phyloP scores from a whole-genome alignment of 202 grass and related monocot genomes.

The Carex sylvatica region DNA sequence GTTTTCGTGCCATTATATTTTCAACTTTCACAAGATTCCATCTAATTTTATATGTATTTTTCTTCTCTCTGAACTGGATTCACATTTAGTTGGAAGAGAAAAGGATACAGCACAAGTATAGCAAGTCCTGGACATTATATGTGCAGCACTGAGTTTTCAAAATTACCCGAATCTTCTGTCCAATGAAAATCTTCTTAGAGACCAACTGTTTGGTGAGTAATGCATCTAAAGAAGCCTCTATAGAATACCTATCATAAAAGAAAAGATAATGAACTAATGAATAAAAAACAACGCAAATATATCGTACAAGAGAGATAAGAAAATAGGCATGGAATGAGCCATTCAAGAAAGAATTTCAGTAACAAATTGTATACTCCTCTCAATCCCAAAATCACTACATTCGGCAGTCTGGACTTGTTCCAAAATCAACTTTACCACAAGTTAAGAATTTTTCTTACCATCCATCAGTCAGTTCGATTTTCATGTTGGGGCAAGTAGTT shows the following conservation, averaged over 20 bases:
- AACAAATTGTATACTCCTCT: background rate
- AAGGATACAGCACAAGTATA: background rate
- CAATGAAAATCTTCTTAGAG: constrained; percentile 75
- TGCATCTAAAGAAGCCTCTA: constrained; percentile 61
- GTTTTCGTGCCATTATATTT: background rate
- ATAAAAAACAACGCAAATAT: background rate
- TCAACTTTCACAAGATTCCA: background rate
- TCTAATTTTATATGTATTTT: background rate
- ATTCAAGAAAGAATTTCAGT: background rate
- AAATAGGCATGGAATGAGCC: background rate
- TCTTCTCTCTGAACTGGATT: background rate
- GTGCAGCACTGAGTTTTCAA: constrained; percentile 3
- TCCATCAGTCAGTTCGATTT: constrained; percentile 90
- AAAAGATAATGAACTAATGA: constrained; percentile 17
- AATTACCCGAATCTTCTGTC: constrained; percentile 93
- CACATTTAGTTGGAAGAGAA: background rate
- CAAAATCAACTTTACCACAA: constrained; percentile 19
- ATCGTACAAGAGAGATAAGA: background rate
- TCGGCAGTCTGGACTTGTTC: constrained; percentile 3
- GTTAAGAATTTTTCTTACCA: constrained; percentile 49
- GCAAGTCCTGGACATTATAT: constrained; percentile 1
- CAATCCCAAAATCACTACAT: constrained; percentile 12
- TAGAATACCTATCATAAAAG: constrained; percentile 59
- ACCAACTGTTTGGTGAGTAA: constrained; percentile 58
- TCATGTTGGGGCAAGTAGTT: constrained; percentile 36